These are phyloP conservation scores for Stachybotrys elegans DNA, from an alignment of 2,329 filamentous ascomycete genomes.

Conservation along the genomic window DNA sequence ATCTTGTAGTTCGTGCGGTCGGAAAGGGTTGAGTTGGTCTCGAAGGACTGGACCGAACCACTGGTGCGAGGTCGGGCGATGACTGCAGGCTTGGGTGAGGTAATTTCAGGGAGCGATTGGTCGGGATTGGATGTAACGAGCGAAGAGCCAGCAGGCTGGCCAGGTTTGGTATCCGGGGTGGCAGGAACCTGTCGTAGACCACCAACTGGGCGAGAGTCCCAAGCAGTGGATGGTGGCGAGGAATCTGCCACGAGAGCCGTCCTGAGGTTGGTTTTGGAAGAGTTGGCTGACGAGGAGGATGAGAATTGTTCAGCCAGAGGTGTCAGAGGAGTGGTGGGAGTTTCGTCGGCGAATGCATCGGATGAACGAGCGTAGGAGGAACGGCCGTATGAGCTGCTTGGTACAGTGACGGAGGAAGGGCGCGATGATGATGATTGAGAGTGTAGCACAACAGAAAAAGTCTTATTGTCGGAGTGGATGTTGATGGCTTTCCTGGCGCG, in stretches of 20 bases:
- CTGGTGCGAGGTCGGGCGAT: conserved; percentile 17
- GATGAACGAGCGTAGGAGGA: conserved; percentile 32
- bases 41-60: conserved; percentile 20
- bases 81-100: conserved; percentile 12
- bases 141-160: conserved; percentile 22
- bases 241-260: no score
- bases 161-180: conserved; percentile 35
- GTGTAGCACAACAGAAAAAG: conserved; percentile 46
- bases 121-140: conserved; percentile 20
- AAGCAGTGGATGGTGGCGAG: conserved; percentile 31
- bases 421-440: conserved; percentile 20
- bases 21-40: conserved; percentile 38
- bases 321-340: conserved; percentile 43
- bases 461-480: conserved; percentile 54
- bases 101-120: conserved; percentile 24
- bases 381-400: conserved; percentile 43
- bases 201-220: conserved; percentile 50
- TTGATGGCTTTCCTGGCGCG: conserved; percentile 35
- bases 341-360: conserved; percentile 42
- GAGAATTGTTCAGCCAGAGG: conserved; percentile 35
- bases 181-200: conserved; percentile 47
- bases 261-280: no score
- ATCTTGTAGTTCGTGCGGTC: conserved; percentile 52
- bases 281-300: conserved; percentile 14
- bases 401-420: conserved; percentile 38